phyloP scores from a whole-genome alignment of 805 yeast genomes.

The Spathaspora sp. region DNA sequence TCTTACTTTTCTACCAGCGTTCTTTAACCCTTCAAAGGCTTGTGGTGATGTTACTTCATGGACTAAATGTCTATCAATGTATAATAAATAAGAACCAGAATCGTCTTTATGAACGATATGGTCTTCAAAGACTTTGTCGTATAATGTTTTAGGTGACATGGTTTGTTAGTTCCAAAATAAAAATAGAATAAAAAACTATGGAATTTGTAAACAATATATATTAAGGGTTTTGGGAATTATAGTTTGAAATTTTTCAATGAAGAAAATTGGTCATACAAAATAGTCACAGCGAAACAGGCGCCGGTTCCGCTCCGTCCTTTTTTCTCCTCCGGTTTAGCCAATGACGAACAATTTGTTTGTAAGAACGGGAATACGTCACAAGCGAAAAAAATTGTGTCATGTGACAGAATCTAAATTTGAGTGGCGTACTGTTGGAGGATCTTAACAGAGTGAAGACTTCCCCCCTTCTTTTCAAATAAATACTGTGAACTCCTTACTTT shows the following conservation, averaged over 20 bases:
- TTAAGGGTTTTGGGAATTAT: neutral
- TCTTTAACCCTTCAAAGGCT: constrained; percentile 92
- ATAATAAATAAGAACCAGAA: constrained; percentile 79
- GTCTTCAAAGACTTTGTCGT: constrained; percentile 95
- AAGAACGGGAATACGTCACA: neutral
- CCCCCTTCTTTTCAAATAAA: no score
- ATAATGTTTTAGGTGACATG: constrained; percentile 64
- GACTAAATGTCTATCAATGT: constrained; percentile 94
- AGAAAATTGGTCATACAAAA: neutral
- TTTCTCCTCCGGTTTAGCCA: neutral
- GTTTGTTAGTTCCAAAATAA: neutral
- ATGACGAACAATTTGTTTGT: neutral
- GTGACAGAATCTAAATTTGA: no score
- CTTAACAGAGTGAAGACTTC: no score
- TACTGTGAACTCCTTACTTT: no score
- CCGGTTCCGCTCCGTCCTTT: constrained; percentile 10
- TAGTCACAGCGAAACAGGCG: constrained; percentile 1
- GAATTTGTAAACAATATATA: neutral
- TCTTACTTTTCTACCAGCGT: constrained; percentile 86
- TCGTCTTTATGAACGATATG: constrained; percentile 90
- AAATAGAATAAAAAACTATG: neutral
- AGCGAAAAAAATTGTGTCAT: neutral
- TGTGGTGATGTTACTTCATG: constrained; percentile 99
- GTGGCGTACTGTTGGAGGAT: no score
- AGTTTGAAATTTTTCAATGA: neutral